Percentiles rank a stretch among this genome's conserved stretches.
Evolutionary conservation across 2,329 filamentous ascomycete genomes (phyloP).

Genomic region (Thermomyces lanuginosus): DNA sequence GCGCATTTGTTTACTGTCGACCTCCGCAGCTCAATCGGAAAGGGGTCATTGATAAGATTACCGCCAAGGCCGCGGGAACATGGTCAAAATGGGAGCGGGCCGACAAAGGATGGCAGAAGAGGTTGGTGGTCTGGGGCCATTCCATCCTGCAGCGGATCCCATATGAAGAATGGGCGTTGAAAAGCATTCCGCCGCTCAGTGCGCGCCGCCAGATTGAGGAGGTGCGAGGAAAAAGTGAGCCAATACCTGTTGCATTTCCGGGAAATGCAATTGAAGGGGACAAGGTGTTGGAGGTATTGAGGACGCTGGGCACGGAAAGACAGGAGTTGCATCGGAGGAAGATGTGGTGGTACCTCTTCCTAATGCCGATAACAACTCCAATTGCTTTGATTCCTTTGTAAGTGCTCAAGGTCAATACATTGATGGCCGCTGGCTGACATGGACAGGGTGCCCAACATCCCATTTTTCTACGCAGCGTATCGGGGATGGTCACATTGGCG

Average conservation of each 20-base stretch:
- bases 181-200: slow-evolving; percentile 75
- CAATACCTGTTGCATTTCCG: slow-evolving; percentile 55
- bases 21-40: slow-evolving; percentile 43
- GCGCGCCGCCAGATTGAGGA: slow-evolving; percentile 47
- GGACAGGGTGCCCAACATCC: slow-evolving; percentile 68
- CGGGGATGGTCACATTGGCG: slow-evolving; percentile 81
- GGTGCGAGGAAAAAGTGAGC: slow-evolving; percentile 47
- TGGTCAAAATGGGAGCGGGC: slow-evolving; percentile 83
- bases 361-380: slow-evolving; percentile 69
- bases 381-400: slow-evolving; percentile 76
- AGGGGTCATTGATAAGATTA: slow-evolving; percentile 50
- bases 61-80: slow-evolving; percentile 52
- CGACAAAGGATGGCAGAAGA: slow-evolving; percentile 73
- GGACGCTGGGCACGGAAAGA: slow-evolving; percentile 59
- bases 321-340: slow-evolving; percentile 60
- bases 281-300: slow-evolving; percentile 49
- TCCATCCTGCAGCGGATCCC: slow-evolving; percentile 70
- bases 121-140: slow-evolving; percentile 75
- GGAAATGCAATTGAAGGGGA: slow-evolving; percentile 48
- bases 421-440: slow-evolving; percentile 4
- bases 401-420: slow-evolving; percentile 7
- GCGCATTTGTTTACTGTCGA: slow-evolving; percentile 85
- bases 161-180: slow-evolving; percentile 94
- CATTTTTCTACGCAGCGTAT: slow-evolving; percentile 91
- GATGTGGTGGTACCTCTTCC: slow-evolving; percentile 64